These are phyloP conservation scores for Colletotrichum tropicicola DNA, from an alignment of 2,329 filamentous ascomycete genomes.

Conservation along the genomic window DNA sequence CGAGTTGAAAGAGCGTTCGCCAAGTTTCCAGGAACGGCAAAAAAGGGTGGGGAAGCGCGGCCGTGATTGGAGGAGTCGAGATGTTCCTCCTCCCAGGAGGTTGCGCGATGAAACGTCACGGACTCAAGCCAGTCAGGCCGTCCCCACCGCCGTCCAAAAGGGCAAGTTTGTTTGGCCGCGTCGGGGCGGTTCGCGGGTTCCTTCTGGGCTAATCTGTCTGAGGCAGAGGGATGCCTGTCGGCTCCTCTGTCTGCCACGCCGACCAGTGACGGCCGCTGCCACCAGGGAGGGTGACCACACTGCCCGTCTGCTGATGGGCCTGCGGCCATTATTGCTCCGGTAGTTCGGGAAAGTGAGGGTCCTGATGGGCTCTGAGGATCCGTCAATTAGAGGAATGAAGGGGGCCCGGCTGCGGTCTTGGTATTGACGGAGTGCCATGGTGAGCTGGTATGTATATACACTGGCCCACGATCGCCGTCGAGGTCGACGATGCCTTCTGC, in stretches of 20 bases:
- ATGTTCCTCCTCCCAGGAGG: constrained; percentile 7
- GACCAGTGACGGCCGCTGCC: not conserved
- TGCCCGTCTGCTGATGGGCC: constrained; percentile 8
- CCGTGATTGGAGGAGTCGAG: constrained; percentile 19
- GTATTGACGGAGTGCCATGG: not conserved
- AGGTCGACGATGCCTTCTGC: not conserved
- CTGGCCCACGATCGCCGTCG: not conserved
- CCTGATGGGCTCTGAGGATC: constrained; percentile 5
- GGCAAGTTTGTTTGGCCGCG: not conserved
- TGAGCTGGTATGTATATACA: not conserved
- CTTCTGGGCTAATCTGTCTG: constrained; percentile 5
- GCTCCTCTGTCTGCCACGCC: constrained; percentile 10
- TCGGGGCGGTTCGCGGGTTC: not conserved
- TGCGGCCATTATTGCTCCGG: not conserved
- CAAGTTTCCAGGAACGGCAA: constrained; percentile 2
- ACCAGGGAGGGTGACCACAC: not conserved
- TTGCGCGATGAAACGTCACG: constrained; percentile 28
- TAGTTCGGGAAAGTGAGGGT: not conserved
- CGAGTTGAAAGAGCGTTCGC: not conserved
- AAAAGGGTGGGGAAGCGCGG: constrained; percentile 3
- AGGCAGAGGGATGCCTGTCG: constrained; percentile 8
- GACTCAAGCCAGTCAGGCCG: not conserved
- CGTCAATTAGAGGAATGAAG: constrained; percentile 24
- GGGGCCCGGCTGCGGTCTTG: not conserved
- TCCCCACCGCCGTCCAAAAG: not conserved